Base-by-base conservation (phyloP, 176 grass and related monocot species). In the Olyra latifolia region DNA sequence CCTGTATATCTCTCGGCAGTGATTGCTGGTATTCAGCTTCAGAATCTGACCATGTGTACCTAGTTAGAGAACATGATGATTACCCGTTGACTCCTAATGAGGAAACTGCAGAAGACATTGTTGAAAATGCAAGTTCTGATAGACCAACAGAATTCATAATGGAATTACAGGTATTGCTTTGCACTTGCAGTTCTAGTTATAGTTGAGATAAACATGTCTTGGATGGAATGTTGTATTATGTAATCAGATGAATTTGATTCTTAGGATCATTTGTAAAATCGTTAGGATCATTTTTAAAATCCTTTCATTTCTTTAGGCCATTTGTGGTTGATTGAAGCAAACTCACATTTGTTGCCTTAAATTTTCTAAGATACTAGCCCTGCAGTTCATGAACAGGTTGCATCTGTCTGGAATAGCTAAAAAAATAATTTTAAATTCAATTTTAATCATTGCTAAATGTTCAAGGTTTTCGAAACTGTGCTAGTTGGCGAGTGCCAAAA, bases 21-120 rank as follows among this genome's bases (percentile, higher is more conserved):
- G 81, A 93, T 85, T 89, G 92, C 84, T 88, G 77, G 48, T 98
- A 95, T 91, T 98, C 92, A 91, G 90, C 83, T 76, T 98, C 95
- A 75, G 81, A 86, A 87, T 72, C 79, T 75, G 90, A 98, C n/a
- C 56, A 69, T 64, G 95, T 98, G 38, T 94, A 85, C 66, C 83
- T 95, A 74, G 78, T 71, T 65, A 93, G 74, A 79, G 83, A 85
- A 66, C 84, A 87, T 43, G 83, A 79, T 75, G 86, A 58, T 58
- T 17, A 44, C 59, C 58, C 38, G 46, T 56, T 52, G 6, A 79
- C 66, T 81, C 76, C 61, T 35, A 69, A 74, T 39, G 62, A 72
- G 74, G 90, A 93, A 89, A 91, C 12, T 65, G 8, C 28, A 49
- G 56, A 80, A 71, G 62, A 66, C 54, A 62, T 38, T 69, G 68